phyloP scores from a whole-genome alignment of 2,329 filamentous ascomycete species.

The Neopestalotiopsis rosae region DNA sequence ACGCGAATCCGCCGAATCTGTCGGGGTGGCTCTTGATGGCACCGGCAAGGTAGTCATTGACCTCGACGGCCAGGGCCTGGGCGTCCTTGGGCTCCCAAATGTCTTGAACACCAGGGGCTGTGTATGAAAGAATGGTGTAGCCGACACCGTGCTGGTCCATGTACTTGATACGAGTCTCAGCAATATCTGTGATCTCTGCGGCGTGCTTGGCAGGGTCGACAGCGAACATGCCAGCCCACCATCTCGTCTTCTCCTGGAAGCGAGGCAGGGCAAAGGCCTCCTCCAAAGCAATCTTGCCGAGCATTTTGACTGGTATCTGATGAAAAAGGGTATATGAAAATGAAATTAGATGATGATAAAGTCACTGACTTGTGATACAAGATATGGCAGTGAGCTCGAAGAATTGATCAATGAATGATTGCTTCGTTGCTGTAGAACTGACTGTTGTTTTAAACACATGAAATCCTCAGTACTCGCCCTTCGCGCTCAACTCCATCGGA shows the following conservation, averaged over 20 bases:
- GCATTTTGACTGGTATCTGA: constrained; percentile 43
- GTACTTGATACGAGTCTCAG: constrained; percentile 45
- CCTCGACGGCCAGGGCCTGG: constrained; percentile 45
- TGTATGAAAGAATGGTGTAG: constrained; percentile 54
- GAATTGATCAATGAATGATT: neutral
- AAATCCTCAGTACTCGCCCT: neutral
- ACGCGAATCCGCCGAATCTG: constrained; percentile 52
- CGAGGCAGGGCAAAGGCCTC: constrained; percentile 67
- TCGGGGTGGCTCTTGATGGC: constrained; percentile 44
- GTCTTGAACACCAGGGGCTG: constrained; percentile 54
- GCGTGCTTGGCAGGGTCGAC: constrained; percentile 63
- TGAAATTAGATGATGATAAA: neutral
- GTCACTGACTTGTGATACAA: neutral
- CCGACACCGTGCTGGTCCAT: constrained; percentile 53
- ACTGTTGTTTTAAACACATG: neutral
- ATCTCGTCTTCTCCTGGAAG: constrained; percentile 61
- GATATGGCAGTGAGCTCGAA: neutral
- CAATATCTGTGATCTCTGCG: constrained; percentile 55
- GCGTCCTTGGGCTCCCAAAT: constrained; percentile 47
- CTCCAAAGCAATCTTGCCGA: constrained; percentile 66
- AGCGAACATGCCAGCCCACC: constrained; percentile 67
- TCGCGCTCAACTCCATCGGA: neutral
- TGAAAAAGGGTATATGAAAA: neutral
- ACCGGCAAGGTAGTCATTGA: constrained; percentile 47
- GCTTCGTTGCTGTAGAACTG: neutral